Conservation (phyloP, 371 early-diverging fungal species). For the Vairimorpha necatrix region DNA sequence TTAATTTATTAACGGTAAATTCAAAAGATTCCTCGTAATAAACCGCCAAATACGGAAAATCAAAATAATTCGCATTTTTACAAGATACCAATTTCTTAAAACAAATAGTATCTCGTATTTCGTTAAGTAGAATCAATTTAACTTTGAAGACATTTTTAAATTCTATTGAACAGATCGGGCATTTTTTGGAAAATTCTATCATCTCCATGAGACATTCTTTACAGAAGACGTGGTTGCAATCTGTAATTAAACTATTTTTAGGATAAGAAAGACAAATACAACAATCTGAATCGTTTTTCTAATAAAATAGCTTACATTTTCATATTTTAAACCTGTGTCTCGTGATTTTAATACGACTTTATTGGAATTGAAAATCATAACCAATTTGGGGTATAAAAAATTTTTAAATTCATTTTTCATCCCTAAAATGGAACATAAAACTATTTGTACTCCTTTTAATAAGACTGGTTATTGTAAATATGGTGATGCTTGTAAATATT, state of each 20-base stretch:
- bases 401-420: too few relatives aligned
- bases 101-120: background rate
- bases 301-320: background rate
- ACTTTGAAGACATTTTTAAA: background rate
- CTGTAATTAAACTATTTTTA: background rate
- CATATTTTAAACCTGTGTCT: background rate
- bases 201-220: background rate
- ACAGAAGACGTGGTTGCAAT: slow-evolving; percentile 9
- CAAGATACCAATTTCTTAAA: background rate
- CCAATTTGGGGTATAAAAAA: background rate
- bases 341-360: background rate
- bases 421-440: slow-evolving; percentile 25
- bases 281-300: slow-evolving; percentile 1
- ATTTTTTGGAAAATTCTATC: background rate
- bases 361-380: background rate
- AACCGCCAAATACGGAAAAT: background rate
- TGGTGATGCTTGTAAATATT: slow-evolving; percentile 51
- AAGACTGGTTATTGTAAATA: slow-evolving; percentile 57
- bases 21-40: background rate
- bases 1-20: background rate
- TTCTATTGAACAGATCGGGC: background rate
- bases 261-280: background rate
- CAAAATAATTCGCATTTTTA: background rate
- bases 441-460: slow-evolving; percentile 47
- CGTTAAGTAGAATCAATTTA: background rate